Evolutionary conservation across 202 grass and related monocot genomes (phyloP).

Genomic region (Dendrocalamus latiflorus): DNA sequence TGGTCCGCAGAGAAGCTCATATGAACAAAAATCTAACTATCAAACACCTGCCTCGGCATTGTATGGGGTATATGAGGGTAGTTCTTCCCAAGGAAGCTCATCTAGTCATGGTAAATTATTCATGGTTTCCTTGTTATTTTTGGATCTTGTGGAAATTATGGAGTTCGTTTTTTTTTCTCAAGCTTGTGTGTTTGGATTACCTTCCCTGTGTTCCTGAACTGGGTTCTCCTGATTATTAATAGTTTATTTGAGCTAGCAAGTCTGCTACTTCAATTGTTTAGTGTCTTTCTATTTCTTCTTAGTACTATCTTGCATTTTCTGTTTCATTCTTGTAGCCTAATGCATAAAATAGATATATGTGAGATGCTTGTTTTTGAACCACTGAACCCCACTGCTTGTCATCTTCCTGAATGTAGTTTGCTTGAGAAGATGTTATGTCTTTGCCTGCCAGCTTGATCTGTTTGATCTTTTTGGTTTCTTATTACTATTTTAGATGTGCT

Average conservation of each 20-base stretch:
- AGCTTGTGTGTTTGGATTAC: neutral
- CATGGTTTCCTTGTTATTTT: too few species aligned
- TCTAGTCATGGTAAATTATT: too few species aligned
- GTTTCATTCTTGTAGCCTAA: neutral
- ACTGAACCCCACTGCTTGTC: neutral
- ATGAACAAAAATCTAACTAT: too few species aligned
- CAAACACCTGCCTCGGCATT: too few species aligned
- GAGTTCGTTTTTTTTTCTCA: neutral
- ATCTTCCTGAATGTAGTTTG: constrained; percentile 9
- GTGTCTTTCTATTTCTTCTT: neutral
- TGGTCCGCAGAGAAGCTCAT: too few species aligned
- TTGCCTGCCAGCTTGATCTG: neutral
- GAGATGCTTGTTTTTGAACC: neutral
- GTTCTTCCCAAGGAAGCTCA: too few species aligned
- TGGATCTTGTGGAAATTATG: too few species aligned
- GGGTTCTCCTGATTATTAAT: neutral
- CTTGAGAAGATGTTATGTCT: too few species aligned
- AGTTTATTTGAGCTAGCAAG: constrained; percentile 4
- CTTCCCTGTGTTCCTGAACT: neutral
- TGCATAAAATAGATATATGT: neutral
- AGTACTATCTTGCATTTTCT: neutral
- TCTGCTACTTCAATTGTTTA: neutral
- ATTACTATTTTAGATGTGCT: neutral
- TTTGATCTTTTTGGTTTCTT: constrained; percentile 9
- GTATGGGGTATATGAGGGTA: too few species aligned